Evolutionary conservation across 495 filamentous ascomycete genomes (phyloP), one percentile per base, ranked within the genome.

Genomic region (Cudoniella acicularis): DNA sequence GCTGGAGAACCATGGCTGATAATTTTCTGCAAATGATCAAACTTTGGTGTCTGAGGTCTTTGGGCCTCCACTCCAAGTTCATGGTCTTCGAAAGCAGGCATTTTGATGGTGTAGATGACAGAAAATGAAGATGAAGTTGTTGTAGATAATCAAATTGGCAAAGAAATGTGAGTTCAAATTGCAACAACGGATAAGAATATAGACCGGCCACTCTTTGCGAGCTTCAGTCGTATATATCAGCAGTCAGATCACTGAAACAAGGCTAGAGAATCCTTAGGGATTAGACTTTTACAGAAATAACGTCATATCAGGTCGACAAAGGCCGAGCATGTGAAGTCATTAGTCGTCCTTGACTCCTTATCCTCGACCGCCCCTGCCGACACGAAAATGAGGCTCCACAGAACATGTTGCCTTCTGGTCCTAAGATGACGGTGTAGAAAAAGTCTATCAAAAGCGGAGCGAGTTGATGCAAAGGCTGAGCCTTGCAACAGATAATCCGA

Each of bases 31-130:
- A 69, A 63, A 16, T 67, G 62, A 51, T 46, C 24, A 25, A 36
- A 50, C 9, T 68, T 68, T 59, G 67, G 72, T 36, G 76, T 69
- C 26, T 72, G 70, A 43, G 72, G 62, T 24, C 70, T 61, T 10
- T 70, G 68, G 53, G 72, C 56, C 42, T 80, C 71, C 27, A 71
- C 73, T 24, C 66, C 72, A 56, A 83, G 74, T 53, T 86, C 82
- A 55, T 76, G 70, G 53, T 85, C 84, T 42, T 86, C 82, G 63
- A 84, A 84, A 63, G 76, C 75, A 73, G 83, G 76, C 86, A 89
- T 88, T 67, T 67, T 84, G 76, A 65, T 59, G 54, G 57, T 69
- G 56, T 42, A 43, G 45, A 42, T 49, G 24, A 30, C 50, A 61
- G 61, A 13, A 46, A 40, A 59, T 27, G n/a, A n/a, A 41, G 4